Percentiles rank a stretch among this genome's conserved stretches.
Conservation (phyloP, 192 early-diverging fungal genomes). For the Backusella macrospora region DNA sequence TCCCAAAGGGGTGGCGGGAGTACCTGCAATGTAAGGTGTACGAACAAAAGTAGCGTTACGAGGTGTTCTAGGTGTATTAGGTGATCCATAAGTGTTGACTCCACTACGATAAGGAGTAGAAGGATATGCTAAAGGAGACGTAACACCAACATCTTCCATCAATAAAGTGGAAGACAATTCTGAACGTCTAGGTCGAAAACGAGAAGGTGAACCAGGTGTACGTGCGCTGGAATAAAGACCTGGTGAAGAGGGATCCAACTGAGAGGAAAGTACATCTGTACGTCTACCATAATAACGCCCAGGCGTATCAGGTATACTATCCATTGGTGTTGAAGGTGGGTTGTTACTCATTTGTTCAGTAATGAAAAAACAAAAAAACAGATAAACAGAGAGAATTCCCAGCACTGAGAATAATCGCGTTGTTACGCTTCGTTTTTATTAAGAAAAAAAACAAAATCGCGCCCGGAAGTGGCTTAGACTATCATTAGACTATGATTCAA, state of each 20-base stretch:
- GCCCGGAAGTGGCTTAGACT: background rate
- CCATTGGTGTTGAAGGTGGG: background rate
- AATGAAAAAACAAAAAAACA: too few relatives aligned
- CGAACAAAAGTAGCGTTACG: slow-evolving; percentile 31
- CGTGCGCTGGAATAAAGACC: slow-evolving; percentile 9
- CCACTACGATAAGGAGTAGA: slow-evolving; percentile 32
- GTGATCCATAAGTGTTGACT: slow-evolving; percentile 21
- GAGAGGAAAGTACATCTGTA: slow-evolving; percentile 22
- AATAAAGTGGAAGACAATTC: slow-evolving; percentile 29
- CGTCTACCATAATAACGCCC: slow-evolving; percentile 15
- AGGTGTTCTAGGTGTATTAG: slow-evolving; percentile 30
- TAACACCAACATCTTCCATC: slow-evolving; percentile 22
- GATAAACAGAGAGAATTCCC: background rate
- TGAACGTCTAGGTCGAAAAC: slow-evolving; percentile 21
- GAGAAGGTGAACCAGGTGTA: slow-evolving; percentile 32
- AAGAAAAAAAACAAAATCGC: background rate
- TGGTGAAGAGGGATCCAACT: slow-evolving; percentile 29
- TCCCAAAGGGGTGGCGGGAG: slow-evolving; percentile 1
- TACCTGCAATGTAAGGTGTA: slow-evolving; percentile 27
- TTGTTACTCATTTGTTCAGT: slow-evolving; percentile 13
- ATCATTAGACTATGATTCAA: background rate
- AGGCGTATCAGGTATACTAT: slow-evolving; percentile 19
- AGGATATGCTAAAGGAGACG: slow-evolving; percentile 40
- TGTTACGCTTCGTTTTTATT: background rate
- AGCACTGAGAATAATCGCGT: background rate